phyloP scores from a whole-genome alignment of 208 protist species.

The Strigomonas culicis region DNA sequence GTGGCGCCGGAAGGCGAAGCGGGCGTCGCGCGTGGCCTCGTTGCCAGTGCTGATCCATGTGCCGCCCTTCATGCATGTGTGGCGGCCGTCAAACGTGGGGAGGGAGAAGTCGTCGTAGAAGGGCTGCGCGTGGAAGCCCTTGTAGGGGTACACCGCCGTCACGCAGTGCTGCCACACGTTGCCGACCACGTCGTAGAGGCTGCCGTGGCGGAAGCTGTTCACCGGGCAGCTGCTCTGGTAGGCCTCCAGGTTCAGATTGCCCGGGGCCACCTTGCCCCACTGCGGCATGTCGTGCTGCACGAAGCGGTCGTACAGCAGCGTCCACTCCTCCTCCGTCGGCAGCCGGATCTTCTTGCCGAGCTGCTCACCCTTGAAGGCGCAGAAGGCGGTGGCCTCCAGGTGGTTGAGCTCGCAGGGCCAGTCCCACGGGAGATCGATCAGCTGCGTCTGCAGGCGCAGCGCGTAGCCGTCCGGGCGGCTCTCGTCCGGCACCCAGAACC shows the following conservation, averaged over 20 bases:
- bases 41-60: conserved; percentile 94
- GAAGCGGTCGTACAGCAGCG: conserved; percentile 79
- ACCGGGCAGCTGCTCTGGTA: conserved; percentile 84
- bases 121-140: conserved; percentile 90
- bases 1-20: conserved; percentile 95
- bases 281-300: conserved; percentile 70
- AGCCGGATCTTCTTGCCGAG: conserved; percentile 76
- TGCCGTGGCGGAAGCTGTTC: conserved; percentile 77
- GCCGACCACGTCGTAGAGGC: conserved; percentile 92
- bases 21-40: conserved; percentile 88
- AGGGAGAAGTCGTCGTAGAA: conserved; percentile 97
- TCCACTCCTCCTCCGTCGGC: conserved; percentile 90
- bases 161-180: conserved; percentile 96
- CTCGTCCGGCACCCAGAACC: conserved; percentile 92
- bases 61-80: conserved; percentile 95
- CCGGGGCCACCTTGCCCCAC: conserved; percentile 51
- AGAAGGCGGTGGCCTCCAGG: conserved; percentile 95
- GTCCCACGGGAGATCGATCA: conserved; percentile 93
- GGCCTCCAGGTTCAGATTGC: conserved; percentile 86
- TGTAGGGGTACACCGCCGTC: conserved; percentile 86
- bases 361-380: conserved; percentile 88
- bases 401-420: conserved; percentile 96
- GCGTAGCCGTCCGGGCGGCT: conserved; percentile 67
- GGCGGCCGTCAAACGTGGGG: conserved; percentile 94
- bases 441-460: conserved; percentile 88